phyloP scores from a whole-genome alignment of 768 basidiomycete genomes.

The Chalciporus chontae region DNA sequence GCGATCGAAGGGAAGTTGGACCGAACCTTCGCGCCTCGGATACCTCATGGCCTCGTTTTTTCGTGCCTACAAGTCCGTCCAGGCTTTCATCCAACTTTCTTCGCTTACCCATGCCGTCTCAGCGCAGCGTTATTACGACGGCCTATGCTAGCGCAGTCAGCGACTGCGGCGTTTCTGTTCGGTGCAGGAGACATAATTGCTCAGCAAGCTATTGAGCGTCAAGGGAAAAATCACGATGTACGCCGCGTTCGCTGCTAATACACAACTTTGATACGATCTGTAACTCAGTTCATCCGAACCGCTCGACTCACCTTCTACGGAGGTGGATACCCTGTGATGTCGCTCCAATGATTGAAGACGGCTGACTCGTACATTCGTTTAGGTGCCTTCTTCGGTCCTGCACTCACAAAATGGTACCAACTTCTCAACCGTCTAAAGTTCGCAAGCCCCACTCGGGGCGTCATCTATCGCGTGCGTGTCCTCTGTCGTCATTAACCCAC shows the following conservation, averaged over 20 bases:
- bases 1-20: too few species aligned
- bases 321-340: slow-evolving; percentile 36
- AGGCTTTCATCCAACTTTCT: background rate
- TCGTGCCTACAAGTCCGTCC: slow-evolving; percentile 40
- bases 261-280: background rate
- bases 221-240: slow-evolving; percentile 74
- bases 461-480: slow-evolving; percentile 57
- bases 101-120: slow-evolving; percentile 10
- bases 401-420: slow-evolving; percentile 79
- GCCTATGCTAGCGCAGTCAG: slow-evolving; percentile 61
- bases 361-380: background rate
- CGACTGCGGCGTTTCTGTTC: slow-evolving; percentile 64
- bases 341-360: background rate
- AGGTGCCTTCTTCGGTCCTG: slow-evolving; percentile 77
- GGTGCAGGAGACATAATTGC: slow-evolving; percentile 78
- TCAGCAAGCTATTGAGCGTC: slow-evolving; percentile 78
- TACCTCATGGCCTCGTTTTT: slow-evolving; percentile 42
- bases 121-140: slow-evolving; percentile 60
- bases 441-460: slow-evolving; percentile 50
- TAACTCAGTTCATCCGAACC: slow-evolving; percentile 51
- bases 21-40: too few species aligned
- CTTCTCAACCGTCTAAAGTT: slow-evolving; percentile 71
- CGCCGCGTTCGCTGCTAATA: slow-evolving; percentile 22
- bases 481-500: background rate
- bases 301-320: slow-evolving; percentile 70